Evolutionary conservation across 2,329 filamentous ascomycete species (phyloP).

Genomic region (Scedosporium minutisporum): DNA sequence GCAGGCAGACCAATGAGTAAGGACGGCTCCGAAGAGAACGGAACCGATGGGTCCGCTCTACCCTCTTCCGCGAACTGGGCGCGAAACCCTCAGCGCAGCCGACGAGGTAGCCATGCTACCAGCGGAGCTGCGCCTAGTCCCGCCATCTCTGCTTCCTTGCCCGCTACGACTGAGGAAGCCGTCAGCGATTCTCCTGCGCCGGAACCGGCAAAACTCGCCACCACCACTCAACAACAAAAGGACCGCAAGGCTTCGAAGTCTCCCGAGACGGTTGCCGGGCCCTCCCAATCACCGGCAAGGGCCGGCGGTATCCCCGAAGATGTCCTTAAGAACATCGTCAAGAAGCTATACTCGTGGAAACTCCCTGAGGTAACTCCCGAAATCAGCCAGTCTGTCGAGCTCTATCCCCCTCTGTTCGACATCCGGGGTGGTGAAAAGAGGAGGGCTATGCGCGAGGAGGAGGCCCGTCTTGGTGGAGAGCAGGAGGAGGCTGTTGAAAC

Average conservation of each 20-base stretch:
- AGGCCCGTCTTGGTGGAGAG: conserved; percentile 36
- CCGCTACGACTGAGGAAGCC: conserved; percentile 40
- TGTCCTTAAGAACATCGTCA: conserved; percentile 9
- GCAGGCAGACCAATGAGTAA: conserved; percentile 73
- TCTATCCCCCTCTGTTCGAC: conserved; percentile 68
- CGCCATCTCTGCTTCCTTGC: conserved; percentile 52
- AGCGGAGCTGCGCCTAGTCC: conserved; percentile 78
- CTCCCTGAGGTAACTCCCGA: conserved; percentile 10
- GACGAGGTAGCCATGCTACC: conserved; percentile 68
- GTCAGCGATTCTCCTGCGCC: conserved; percentile 21
- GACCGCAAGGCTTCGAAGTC: conserved; percentile 7
- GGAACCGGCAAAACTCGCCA: conserved; percentile 13
- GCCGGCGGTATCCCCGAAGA: conserved; percentile 6
- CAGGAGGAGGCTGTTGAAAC: conserved; percentile 37
- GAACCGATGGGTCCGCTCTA: conserved; percentile 76
- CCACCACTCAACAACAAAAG: conserved; percentile 8
- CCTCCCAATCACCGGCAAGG: background rate
- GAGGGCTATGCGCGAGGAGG: conserved; percentile 64
- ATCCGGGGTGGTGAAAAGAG: conserved; percentile 72
- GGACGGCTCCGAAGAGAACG: conserved; percentile 57
- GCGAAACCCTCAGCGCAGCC: conserved; percentile 56
- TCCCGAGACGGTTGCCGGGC: conserved; percentile 1
- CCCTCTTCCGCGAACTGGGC: conserved; percentile 94
- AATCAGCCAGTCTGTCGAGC: conserved; percentile 13
- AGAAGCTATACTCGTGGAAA: conserved; percentile 13